These are phyloP conservation scores for Trapa bicornis DNA, from an alignment of 345 rosid genomes.

Conservation along the genomic window DNA sequence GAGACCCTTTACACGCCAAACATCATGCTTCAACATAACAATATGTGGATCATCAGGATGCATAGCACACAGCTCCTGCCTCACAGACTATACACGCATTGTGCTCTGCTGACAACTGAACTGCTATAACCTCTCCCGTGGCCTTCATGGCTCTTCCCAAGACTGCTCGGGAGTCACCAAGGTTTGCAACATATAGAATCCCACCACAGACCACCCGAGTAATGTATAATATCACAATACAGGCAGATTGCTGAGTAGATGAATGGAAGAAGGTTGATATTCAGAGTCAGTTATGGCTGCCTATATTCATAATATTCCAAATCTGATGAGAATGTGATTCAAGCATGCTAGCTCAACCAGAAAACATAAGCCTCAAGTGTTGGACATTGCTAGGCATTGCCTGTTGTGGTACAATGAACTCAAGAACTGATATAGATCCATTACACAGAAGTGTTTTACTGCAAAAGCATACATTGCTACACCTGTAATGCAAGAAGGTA, in stretches of 20 bases:
- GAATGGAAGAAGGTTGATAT: no score
- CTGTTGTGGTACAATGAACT: no score
- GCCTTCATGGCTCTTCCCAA: conserved; percentile 30
- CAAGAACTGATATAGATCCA: no score
- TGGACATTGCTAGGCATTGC: no score
- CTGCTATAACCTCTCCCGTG: conserved; percentile 31
- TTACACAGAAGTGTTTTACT: no score
- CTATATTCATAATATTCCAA: conserved; percentile 8
- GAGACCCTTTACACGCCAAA: conserved; percentile 42
- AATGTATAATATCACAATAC: no score
- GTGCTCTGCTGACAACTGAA: conserved; percentile 37
- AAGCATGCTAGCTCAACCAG: conserved; percentile 3
- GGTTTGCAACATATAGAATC: conserved; percentile 30
- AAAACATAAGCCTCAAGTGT: not conserved
- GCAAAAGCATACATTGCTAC: no score
- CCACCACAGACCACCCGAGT: conserved; percentile 17
- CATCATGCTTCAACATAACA: conserved; percentile 31
- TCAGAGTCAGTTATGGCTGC: conserved; percentile 1
- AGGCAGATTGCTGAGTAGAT: no score
- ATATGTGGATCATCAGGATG: conserved; percentile 36
- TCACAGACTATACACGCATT: conserved; percentile 32
- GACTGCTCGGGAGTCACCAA: conserved; percentile 46
- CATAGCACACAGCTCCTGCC: conserved; percentile 24
- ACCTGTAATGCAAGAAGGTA: no score
- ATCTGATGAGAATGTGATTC: not conserved